Percentiles rank a stretch among this genome's conserved stretches.
Conservation (phyloP, 108 stramenopile species). For the Mediolabrus comicus region DNA sequence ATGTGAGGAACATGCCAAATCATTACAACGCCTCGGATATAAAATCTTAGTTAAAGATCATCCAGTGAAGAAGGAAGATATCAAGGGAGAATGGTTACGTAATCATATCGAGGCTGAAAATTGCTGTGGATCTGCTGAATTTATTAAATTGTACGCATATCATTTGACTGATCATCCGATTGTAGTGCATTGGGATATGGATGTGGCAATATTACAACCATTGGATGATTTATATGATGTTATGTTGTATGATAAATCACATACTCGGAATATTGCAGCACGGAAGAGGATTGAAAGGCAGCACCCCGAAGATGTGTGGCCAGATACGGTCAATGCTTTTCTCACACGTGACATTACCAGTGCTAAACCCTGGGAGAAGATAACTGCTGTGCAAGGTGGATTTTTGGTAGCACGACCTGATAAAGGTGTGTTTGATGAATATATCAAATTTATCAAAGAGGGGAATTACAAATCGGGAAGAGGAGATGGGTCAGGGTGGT, state of each 20-base stretch:
- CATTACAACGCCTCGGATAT: slow-evolving; percentile 42
- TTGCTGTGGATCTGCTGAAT: slow-evolving; percentile 88
- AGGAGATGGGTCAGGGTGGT: slow-evolving; percentile 37
- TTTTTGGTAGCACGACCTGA: slow-evolving; percentile 70
- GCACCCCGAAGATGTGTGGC: slow-evolving; percentile 20
- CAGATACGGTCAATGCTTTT: slow-evolving; percentile 23
- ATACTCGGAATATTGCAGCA: slow-evolving; percentile 21
- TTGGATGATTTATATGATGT: slow-evolving; percentile 69
- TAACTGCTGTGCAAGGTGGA: slow-evolving; percentile 73
- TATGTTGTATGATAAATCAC: slow-evolving; percentile 47
- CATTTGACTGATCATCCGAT: slow-evolving; percentile 60
- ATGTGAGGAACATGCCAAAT: slow-evolving; percentile 57
- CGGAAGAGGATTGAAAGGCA: slow-evolving; percentile 41
- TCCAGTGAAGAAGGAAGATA: slow-evolving; percentile 48
- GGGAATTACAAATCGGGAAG: slow-evolving; percentile 62
- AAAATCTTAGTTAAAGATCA: slow-evolving; percentile 45
- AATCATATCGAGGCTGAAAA: slow-evolving; percentile 42
- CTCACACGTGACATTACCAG: slow-evolving; percentile 71
- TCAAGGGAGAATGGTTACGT: slow-evolving; percentile 12
- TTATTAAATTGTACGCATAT: slow-evolving; percentile 87
- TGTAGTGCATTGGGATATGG: slow-evolving; percentile 70
- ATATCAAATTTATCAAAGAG: slow-evolving; percentile 56
- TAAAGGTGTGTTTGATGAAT: slow-evolving; percentile 46
- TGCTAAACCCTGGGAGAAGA: slow-evolving; percentile 13
- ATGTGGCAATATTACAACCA: slow-evolving; percentile 59